phyloP scores from a whole-genome alignment of 306 rosid species.

The Hippophae rhamnoides region DNA sequence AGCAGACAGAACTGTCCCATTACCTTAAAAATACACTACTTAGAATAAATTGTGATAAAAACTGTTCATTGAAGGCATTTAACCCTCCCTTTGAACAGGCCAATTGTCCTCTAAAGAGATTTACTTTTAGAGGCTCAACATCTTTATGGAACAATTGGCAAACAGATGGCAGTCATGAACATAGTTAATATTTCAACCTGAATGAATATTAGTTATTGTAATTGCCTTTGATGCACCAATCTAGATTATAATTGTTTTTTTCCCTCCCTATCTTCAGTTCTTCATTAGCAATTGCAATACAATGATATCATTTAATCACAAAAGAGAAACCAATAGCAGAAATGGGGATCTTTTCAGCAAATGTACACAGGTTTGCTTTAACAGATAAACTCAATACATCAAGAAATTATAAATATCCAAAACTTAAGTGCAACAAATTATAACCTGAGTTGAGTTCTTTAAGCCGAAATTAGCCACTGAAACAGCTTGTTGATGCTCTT shows the following conservation, averaged over 20 bases:
- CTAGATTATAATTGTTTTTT: background rate
- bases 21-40: slow-evolving; percentile 8
- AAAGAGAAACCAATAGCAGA: background rate
- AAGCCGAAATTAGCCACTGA: slow-evolving; percentile 57
- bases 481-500: slow-evolving; percentile 69
- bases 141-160: too few relatives aligned
- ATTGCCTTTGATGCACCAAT: background rate
- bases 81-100: too few relatives aligned
- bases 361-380: too few relatives aligned
- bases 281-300: background rate
- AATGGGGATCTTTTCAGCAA: too few relatives aligned
- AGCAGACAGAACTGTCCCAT: slow-evolving; percentile 8
- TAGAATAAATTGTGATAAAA: background rate
- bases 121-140: too few relatives aligned
- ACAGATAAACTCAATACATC: too few relatives aligned
- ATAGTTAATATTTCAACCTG: too few relatives aligned
- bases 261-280: background rate
- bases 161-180: too few relatives aligned
- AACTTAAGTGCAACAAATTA: slow-evolving; percentile 8
- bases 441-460: slow-evolving; percentile 71
- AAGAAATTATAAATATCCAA: background rate
- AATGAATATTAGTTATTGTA: too few relatives aligned
- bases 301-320: background rate
- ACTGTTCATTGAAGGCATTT: too few relatives aligned
- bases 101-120: too few relatives aligned